These are phyloP conservation scores for Trichophyton equinum DNA, from an alignment of 2,329 filamentous ascomycete genomes.

Conservation along the genomic window DNA sequence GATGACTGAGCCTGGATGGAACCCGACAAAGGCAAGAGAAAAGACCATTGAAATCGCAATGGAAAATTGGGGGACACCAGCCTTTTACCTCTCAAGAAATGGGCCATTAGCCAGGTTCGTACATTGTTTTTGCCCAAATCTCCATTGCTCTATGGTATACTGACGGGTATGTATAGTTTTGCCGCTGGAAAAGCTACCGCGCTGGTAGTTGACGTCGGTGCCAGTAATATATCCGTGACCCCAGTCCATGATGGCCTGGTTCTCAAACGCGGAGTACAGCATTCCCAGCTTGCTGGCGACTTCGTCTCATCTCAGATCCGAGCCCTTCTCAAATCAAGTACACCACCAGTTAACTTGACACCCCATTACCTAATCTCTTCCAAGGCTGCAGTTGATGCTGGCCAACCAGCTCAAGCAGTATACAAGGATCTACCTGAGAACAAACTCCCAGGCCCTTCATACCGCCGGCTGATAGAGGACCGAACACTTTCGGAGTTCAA, in stretches of 20 bases:
- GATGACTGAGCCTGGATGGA: slow-evolving; percentile 92
- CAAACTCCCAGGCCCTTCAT: slow-evolving; percentile 52
- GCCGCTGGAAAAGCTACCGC: slow-evolving; percentile 87
- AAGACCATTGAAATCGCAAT: slow-evolving; percentile 93
- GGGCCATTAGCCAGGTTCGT: slow-evolving; percentile 66
- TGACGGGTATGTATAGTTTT: slow-evolving; percentile 41
- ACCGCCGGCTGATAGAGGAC: slow-evolving; percentile 77
- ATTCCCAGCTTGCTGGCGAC: slow-evolving; percentile 73
- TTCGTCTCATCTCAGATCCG: slow-evolving; percentile 86
- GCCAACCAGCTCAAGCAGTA: slow-evolving; percentile 62
- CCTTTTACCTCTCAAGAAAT: slow-evolving; percentile 83
- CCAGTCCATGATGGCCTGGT: slow-evolving; percentile 92
- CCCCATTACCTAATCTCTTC: slow-evolving; percentile 80
- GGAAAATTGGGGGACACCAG: slow-evolving; percentile 90
- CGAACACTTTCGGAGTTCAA: slow-evolving; percentile 92
- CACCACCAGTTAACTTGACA: slow-evolving; percentile 57
- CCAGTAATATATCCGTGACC: slow-evolving; percentile 75
- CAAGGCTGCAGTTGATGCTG: slow-evolving; percentile 80
- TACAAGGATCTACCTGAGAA: slow-evolving; percentile 56
- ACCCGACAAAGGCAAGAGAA: slow-evolving; percentile 72
- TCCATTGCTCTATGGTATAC: background rate
- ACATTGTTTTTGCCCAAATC: slow-evolving; percentile 20
- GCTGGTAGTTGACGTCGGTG: slow-evolving; percentile 82
- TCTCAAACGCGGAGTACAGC: slow-evolving; percentile 76
- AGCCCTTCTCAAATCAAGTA: slow-evolving; percentile 56